Evolutionary conservation across 768 basidiomycete species (phyloP).

Genomic region (Vararia minispora): DNA sequence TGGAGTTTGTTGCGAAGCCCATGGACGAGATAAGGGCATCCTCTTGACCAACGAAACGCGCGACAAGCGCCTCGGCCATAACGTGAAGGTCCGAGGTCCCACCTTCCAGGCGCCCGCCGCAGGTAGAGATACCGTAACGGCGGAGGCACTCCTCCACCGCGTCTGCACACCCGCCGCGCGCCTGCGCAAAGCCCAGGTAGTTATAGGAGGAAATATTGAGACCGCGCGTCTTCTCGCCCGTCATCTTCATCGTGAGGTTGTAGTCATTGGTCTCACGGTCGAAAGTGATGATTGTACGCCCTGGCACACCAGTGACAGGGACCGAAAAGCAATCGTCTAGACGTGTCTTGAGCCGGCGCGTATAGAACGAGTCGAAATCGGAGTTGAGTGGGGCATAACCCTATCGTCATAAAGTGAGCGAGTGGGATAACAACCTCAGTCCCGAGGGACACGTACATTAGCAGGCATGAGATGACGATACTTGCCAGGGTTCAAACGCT

Average conservation of each 20-base stretch:
- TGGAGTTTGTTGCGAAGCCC: conserved; percentile 96
- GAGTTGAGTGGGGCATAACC: conserved; percentile 96
- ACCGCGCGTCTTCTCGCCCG: conserved; percentile 74
- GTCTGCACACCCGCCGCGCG: conserved; percentile 87
- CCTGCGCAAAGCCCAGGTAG: conserved; percentile 97
- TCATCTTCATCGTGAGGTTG: conserved; percentile 65
- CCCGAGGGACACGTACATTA: conserved; percentile 44
- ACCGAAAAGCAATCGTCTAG: conserved; percentile 94
- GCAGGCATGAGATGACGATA: conserved; percentile 79
- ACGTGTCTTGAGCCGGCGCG: conserved; percentile 85
- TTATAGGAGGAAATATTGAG: conserved; percentile 99
- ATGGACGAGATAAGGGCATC: conserved; percentile 86
- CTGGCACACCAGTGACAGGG: conserved; percentile 90
- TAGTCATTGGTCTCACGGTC: conserved; percentile 80
- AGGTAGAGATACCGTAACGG: conserved; percentile 70
- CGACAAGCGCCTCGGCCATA: conserved; percentile 76
- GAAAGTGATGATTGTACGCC: conserved; percentile 78
- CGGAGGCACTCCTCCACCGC: conserved; percentile 78
- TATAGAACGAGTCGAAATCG: conserved; percentile 99
- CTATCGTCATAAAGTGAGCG: conserved; percentile 27
- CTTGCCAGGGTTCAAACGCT: conserved; percentile 53
- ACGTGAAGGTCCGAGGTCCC: conserved; percentile 82
- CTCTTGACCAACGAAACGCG: conserved; percentile 83
- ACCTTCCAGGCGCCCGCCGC: conserved; percentile 70
- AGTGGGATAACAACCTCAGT: neutral